Evolutionary conservation across 2,329 filamentous ascomycete genomes (phyloP), one percentile per base, ranked within the genome.

Genomic region (Zelopaecilomyces penicillatus): DNA sequence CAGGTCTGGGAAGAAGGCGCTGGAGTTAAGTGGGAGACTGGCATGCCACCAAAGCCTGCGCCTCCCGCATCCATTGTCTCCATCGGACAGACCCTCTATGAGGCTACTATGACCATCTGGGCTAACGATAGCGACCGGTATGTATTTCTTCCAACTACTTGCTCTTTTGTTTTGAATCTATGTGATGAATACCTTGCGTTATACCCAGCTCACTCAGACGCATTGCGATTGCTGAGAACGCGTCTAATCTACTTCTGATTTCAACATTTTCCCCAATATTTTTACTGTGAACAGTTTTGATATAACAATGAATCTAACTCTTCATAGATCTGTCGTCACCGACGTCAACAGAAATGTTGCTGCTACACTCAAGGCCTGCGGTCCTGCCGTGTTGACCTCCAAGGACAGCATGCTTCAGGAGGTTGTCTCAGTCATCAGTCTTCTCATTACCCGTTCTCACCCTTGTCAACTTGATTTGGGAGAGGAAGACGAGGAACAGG

Each of bases 131-230:
- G 82, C 61, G 93, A 98, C 67, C 82, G 89, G 90, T 96, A 85
- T 62, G 91, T 88, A 53, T 9, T 28, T 37, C 41, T 33, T 52
- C 35, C 35, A 2, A 30, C 3, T 7, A 7, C 7, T 48, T 42
- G 45, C 46, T 46, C 50, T 44, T 36, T 11, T 47, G 50, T 45
- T 50, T 56, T 35, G 19, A 19, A 19, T 46, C 51, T 45, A 68
- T 59, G 83, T 88, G 89, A 96, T 96, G 89, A 95, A 69, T 74
- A 78, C 73, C 68, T 72, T 80, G 82, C 87, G 87, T 90, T 90
- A 91, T 79, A 91, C 91, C 89, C 90, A 96, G 90, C 90, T 96
- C 91, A 96, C 90, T 95, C 87, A 87, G 85, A 97, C 83, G 83
- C 87, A 71, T 70, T 80, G 85, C 81, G 81, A 71, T 82, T 95